These are phyloP conservation scores for Alectoria sarmentosa DNA, from an alignment of 495 filamentous ascomycete species.

Conservation along the genomic window DNA sequence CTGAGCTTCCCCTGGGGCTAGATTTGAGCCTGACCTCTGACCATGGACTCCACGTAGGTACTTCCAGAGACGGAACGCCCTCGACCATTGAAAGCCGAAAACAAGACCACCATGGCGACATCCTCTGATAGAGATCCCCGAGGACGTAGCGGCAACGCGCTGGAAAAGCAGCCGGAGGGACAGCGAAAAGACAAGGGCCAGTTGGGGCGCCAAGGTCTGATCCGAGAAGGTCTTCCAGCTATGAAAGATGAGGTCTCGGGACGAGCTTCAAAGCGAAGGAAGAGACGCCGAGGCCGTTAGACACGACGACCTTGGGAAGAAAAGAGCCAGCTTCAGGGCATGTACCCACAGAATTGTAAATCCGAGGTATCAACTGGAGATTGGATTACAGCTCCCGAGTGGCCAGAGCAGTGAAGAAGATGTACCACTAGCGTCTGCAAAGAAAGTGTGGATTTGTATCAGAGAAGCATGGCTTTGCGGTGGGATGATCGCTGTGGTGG, in stretches of 20 bases:
- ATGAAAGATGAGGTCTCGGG: neutral
- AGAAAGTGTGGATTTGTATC: neutral
- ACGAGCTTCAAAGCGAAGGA: neutral
- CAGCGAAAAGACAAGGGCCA: neutral
- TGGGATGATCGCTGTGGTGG: neutral
- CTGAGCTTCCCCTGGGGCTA: constrained; percentile 4
- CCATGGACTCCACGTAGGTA: constrained; percentile 1
- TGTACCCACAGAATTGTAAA: neutral
- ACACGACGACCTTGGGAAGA: neutral
- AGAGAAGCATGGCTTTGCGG: neutral
- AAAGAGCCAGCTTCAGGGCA: neutral
- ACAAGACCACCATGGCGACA: neutral
- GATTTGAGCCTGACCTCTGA: neutral
- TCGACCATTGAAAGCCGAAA: neutral
- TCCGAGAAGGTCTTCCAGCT: neutral
- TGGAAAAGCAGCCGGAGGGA: neutral
- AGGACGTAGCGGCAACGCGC: neutral
- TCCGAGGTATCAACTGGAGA: neutral
- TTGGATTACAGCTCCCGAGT: neutral
- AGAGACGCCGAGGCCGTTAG: constrained; percentile 1
- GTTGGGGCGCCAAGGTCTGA: neutral
- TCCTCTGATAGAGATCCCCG: neutral
- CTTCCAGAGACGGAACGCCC: neutral
- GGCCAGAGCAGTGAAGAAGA: neutral
- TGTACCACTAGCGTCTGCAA: neutral